Evolutionary conservation across 2,329 filamentous ascomycete genomes (phyloP).

Genomic region (Aspergillus fumigatiaffinis): DNA sequence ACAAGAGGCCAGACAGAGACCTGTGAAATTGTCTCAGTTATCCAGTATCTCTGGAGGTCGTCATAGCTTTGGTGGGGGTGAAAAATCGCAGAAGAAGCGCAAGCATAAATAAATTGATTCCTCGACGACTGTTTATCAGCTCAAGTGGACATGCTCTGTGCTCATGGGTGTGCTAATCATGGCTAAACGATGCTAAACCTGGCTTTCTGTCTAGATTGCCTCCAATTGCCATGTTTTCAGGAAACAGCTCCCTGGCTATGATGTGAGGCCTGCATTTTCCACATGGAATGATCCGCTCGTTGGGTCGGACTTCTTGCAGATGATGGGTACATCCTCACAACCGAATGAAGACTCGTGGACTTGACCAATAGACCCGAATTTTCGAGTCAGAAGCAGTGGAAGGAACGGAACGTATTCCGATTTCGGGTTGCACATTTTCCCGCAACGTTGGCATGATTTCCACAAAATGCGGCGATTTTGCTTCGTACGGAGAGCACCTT

Average conservation of each 20-base stretch:
- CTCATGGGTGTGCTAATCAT: not conserved
- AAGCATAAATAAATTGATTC: slow-evolving; percentile 16
- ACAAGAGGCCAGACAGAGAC: slow-evolving; percentile 14
- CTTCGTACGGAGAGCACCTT: not conserved
- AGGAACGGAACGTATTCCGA: not conserved
- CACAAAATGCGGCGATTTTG: not conserved
- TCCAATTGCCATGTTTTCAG: not conserved
- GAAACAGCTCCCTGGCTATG: not conserved
- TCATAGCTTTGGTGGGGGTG: slow-evolving; percentile 4
- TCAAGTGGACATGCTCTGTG: not conserved
- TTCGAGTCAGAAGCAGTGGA: not conserved
- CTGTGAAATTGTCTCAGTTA: slow-evolving; percentile 18
- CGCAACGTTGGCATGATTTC: not conserved
- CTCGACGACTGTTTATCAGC: not conserved
- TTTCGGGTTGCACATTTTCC: not conserved
- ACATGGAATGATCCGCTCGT: not conserved
- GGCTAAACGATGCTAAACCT: not conserved
- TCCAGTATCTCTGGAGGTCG: slow-evolving; percentile 31
- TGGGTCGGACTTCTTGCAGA: not conserved
- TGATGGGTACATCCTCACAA: not conserved
- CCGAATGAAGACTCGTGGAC: not conserved
- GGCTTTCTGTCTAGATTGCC: not conserved
- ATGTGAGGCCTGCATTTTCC: not conserved
- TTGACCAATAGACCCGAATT: not conserved
- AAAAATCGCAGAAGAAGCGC: slow-evolving; percentile 22